Conservation (phyloP, 371 early-diverging fungal genomes). For the Lichtheimia hyalospora region DNA sequence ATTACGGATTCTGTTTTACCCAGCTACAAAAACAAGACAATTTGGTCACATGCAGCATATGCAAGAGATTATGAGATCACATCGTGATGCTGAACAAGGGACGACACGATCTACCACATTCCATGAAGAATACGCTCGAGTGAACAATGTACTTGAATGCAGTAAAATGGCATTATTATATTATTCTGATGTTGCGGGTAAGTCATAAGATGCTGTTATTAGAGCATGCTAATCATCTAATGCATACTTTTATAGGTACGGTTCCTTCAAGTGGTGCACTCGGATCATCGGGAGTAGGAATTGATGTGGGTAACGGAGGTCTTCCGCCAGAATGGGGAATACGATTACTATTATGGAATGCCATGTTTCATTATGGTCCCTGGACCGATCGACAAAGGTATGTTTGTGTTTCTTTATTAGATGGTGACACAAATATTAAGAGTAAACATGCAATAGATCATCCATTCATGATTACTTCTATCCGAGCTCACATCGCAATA, state of each 20-base stretch:
- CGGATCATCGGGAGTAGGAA: constrained; percentile 28
- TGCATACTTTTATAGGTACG: constrained; percentile 43
- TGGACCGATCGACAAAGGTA: constrained; percentile 87
- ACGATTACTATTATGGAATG: constrained; percentile 61
- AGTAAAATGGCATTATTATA: constrained; percentile 62
- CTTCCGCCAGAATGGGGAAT: constrained; percentile 76
- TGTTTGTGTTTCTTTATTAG: neutral
- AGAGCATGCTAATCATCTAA: neutral
- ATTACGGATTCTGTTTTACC: constrained; percentile 13
- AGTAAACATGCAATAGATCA: constrained; percentile 22
- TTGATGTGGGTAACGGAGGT: constrained; percentile 62
- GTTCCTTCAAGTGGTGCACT: constrained; percentile 39
- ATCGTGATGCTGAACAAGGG: constrained; percentile 15
- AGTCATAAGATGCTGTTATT: neutral
- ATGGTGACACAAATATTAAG: neutral
- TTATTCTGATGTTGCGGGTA: constrained; percentile 74
- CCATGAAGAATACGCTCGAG: constrained; percentile 74
- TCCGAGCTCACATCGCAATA: constrained; percentile 66
- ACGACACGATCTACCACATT: constrained; percentile 21
- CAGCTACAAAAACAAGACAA: constrained; percentile 22
- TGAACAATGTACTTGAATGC: constrained; percentile 67
- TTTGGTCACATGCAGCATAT: constrained; percentile 46
- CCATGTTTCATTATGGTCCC: constrained; percentile 77
- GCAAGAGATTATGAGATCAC: constrained; percentile 53
- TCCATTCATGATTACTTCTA: constrained; percentile 78